Conservation (phyloP, 768 basidiomycete species). For the Tulasnella sp. region DNA sequence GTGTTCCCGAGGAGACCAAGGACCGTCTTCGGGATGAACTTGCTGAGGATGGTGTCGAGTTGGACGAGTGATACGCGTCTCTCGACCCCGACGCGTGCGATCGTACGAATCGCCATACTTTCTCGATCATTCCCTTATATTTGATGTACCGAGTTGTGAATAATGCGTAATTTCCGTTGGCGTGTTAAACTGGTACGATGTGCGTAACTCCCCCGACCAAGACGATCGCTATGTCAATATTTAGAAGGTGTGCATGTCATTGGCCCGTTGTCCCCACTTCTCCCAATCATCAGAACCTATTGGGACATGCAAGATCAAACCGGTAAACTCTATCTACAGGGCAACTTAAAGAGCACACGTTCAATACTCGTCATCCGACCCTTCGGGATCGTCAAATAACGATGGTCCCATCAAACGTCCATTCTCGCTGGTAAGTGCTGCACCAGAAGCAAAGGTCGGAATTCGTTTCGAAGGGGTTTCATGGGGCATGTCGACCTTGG, state of each 20-base stretch:
- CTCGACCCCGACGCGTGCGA: not conserved
- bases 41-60: conserved; percentile 14
- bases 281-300: too few species aligned
- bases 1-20: conserved; percentile 27
- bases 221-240: too few species aligned
- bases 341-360: not conserved
- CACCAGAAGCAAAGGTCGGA: not conserved
- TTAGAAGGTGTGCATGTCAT: too few species aligned
- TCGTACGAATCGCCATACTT: not conserved
- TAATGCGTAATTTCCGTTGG: too few species aligned
- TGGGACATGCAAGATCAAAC: too few species aligned
- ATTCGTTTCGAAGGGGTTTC: not conserved
- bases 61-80: not conserved
- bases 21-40: conserved; percentile 17
- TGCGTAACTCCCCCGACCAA: too few species aligned
- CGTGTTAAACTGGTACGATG: too few species aligned
- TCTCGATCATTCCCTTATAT: not conserved
- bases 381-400: conserved; percentile 13
- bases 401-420: conserved; percentile 5
- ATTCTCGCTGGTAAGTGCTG: not conserved
- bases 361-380: not conserved
- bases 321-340: too few species aligned
- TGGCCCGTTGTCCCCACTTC: too few species aligned
- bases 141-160: too few species aligned
- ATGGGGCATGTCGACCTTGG: too few species aligned